Evolutionary conservation across 805 yeast species (phyloP).

Genomic region (Groenewaldozyma salmanticensis): DNA sequence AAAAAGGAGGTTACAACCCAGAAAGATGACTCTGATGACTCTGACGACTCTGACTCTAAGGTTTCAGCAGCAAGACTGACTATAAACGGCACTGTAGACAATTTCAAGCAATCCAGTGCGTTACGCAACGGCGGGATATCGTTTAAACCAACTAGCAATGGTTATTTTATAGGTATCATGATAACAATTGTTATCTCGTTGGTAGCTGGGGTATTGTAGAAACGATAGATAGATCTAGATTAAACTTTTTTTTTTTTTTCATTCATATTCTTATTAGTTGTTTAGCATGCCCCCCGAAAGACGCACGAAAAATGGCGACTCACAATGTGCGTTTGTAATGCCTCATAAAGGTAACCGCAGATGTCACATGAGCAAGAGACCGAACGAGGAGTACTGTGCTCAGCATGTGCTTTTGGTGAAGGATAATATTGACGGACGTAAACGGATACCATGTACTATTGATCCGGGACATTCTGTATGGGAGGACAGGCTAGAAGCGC

Average conservation of each 20-base stretch:
- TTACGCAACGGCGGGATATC: too few relatives aligned
- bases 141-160: too few relatives aligned
- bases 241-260: too few relatives aligned
- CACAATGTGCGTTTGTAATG: constrained; percentile 16
- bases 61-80: background rate
- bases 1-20: background rate
- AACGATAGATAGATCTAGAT: too few relatives aligned
- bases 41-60: background rate
- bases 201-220: too few relatives aligned
- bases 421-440: constrained; percentile 21
- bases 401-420: constrained; percentile 39
- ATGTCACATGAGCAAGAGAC: constrained; percentile 54
- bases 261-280: too few relatives aligned
- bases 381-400: constrained; percentile 44
- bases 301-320: background rate
- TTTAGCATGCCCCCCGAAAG: too few relatives aligned
- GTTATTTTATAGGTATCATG: too few relatives aligned
- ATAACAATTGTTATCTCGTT: too few relatives aligned
- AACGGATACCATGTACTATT: constrained; percentile 63
- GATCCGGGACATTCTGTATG: constrained; percentile 70
- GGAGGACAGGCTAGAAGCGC: constrained; percentile 45
- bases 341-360: constrained; percentile 37
- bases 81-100: background rate
- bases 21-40: background rate
- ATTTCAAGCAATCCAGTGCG: background rate